Percentiles rank a stretch among this genome's conserved stretches.
Evolutionary conservation across 1,284 basidiomycete species (phyloP).

Genomic region (Fomitiporia mediterranea): DNA sequence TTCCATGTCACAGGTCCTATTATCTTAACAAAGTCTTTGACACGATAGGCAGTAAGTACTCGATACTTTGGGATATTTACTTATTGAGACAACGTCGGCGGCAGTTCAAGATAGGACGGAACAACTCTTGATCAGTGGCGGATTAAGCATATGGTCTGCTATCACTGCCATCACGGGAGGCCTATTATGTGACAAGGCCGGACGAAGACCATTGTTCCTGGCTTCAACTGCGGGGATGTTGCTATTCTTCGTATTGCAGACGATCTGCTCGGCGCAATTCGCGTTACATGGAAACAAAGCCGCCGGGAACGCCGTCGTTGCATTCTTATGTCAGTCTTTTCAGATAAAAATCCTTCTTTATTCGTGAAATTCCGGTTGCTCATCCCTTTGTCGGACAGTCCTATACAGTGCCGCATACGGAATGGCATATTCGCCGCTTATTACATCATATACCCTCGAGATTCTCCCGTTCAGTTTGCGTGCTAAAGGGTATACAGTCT

Average conservation of each 20-base stretch:
- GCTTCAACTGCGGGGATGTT: constrained; percentile 41
- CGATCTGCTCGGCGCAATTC: constrained; percentile 19
- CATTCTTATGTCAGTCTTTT: constrained; percentile 32
- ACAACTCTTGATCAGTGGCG: constrained; percentile 37
- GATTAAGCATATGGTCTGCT: constrained; percentile 52
- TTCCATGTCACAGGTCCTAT: constrained; percentile 24
- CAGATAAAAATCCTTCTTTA: constrained; percentile 1
- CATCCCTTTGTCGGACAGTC: constrained; percentile 14
- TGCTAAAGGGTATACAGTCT: constrained; percentile 29
- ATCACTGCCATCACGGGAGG: constrained; percentile 44
- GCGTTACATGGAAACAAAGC: constrained; percentile 22
- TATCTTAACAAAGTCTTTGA: constrained; percentile 50
- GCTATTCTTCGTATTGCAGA: constrained; percentile 27
- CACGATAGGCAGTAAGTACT: constrained; percentile 38
- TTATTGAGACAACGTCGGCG: background rate
- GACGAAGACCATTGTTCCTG: constrained; percentile 52
- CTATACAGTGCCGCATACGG: constrained; percentile 29
- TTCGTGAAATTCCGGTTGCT: background rate
- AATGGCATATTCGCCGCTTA: constrained; percentile 26
- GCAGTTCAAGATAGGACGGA: constrained; percentile 16
- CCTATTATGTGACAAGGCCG: constrained; percentile 45
- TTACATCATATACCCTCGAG: constrained; percentile 32
- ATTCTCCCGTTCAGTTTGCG: constrained; percentile 35
- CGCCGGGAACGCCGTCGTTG: constrained; percentile 29
- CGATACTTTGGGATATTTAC: background rate